Evolutionary conservation across 768 basidiomycete species (phyloP), one percentile per base, ranked within the genome.

Genomic region (Leucosporidium scottii): DNA sequence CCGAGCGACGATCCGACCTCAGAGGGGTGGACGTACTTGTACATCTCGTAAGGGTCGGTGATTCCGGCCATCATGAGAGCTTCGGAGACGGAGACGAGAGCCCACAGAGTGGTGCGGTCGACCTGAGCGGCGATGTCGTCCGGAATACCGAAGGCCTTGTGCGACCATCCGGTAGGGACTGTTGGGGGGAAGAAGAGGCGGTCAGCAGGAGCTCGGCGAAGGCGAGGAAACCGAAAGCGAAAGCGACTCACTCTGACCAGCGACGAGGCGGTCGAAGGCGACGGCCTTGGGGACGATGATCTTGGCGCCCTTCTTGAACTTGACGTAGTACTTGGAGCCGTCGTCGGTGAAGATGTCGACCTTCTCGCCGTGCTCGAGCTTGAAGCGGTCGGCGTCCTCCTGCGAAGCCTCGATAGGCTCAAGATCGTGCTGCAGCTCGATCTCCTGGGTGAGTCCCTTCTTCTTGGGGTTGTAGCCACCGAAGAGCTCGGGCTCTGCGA

Each of bases 1-100:
- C 96, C 96, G 68, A 99, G 81, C 65, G 87, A 85, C 4, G 93
- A 91, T 66, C 96, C 96, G 68, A 98, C 89, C 75, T 98, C 93
- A 3, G 92, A 91, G 3, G 96, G 94, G 78, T 99, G 96, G 75
- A 99, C 84, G 76, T 94, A 84, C 79, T 98, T 86, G 83, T 98
- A 99, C 3, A 99, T 82, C 78, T 98, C 96, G 77, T 98, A 99
- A 9, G 96, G 92, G 77, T 99, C 96, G 28, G 91, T 94, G 79
- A 99, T 88, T 74, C 96, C 94, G 23, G 96, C 94, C 83, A 87
- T 88, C 77, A 93, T 91, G 75, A 99, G 86, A 27, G 94, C 93
- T 78, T 99, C 96, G 20, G 93, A 90, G 5, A 92, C 90, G 78
- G 86, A 89, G 47, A 91, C 91, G 61, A 99, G 82, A 18, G 96